Conservation (phyloP, 2,329 filamentous ascomycete genomes). For the Leptodontidium sp. region DNA sequence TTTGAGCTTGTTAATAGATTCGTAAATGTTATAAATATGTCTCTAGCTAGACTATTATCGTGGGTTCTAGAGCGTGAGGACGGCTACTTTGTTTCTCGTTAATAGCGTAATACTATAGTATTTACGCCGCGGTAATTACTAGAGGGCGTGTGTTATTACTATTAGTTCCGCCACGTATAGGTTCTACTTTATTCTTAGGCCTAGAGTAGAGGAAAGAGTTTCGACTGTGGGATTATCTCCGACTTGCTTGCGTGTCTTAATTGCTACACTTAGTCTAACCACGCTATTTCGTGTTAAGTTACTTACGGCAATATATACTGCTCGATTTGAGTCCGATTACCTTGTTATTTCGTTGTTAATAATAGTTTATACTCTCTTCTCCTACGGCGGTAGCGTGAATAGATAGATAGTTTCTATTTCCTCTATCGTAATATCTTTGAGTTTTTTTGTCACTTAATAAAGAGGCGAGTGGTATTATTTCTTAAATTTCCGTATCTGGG, state of each 20-base stretch:
- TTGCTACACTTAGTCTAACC: constrained; percentile 2
- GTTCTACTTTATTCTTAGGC: constrained; percentile 25
- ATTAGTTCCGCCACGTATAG: constrained; percentile 23
- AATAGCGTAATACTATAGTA: constrained; percentile 22
- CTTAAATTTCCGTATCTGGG: no score
- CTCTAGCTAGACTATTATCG: constrained; percentile 56
- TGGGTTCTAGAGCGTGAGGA: constrained; percentile 74
- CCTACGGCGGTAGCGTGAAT: no score
- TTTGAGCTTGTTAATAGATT: no score
- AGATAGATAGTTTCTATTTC: no score
- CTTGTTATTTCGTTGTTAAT: constrained; percentile 9
- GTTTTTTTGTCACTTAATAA: no score
- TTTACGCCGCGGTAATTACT: constrained; percentile 23
- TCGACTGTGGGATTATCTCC: constrained; percentile 22
- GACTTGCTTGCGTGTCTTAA: constrained; percentile 19
- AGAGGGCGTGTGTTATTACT: constrained; percentile 22
- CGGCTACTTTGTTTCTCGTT: constrained; percentile 29
- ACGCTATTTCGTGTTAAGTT: constrained; percentile 16
- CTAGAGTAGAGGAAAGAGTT: constrained; percentile 22
- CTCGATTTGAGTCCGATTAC: constrained; percentile 19
- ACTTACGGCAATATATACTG: constrained; percentile 14
- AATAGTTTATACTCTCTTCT: constrained; percentile 21
- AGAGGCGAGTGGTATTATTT: no score
- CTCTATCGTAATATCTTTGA: no score
- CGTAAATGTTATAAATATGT: constrained; percentile 29